A percentile compares a stretch with the other conserved stretches of the same genome.
These are phyloP conservation scores for Coemansia sp. DNA, from an alignment of 192 early-diverging fungal genomes.

Conservation along the genomic window DNA sequence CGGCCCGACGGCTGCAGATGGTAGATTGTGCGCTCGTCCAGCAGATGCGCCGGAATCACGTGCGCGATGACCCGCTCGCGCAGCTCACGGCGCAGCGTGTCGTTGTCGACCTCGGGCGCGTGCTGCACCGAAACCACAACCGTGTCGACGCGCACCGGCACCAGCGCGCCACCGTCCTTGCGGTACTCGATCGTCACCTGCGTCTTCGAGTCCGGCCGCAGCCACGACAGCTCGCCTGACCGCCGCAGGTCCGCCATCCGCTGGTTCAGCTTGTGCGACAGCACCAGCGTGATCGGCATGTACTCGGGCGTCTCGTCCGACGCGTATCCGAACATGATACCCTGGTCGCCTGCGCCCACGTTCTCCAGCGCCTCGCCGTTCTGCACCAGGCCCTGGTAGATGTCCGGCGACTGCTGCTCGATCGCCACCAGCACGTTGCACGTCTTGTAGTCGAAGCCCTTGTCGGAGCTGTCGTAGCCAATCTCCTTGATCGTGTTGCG, in stretches of 20 bases:
- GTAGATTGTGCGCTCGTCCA: slow-evolving; percentile 88
- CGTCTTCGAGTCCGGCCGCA: slow-evolving; percentile 99
- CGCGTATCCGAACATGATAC: slow-evolving; percentile 92
- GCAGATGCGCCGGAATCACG: slow-evolving; percentile 89
- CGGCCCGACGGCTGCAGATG: slow-evolving; percentile 98
- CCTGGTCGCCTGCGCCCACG: slow-evolving; percentile 99
- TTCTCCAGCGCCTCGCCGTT: slow-evolving; percentile 88
- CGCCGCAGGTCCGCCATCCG: slow-evolving; percentile 95
- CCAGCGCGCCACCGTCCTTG: slow-evolving; percentile 90
- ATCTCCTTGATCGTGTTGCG: slow-evolving; percentile 98
- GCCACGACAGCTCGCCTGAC: slow-evolving; percentile 84
- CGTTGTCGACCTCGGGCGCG: slow-evolving; percentile 81
- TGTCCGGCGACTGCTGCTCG: slow-evolving; percentile 99
- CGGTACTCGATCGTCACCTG: slow-evolving; percentile 99
- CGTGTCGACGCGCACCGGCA: slow-evolving; percentile 94
- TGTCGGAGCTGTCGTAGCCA: slow-evolving; percentile 97
- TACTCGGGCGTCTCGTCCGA: slow-evolving; percentile 99
- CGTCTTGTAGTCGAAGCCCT: slow-evolving; percentile 99
- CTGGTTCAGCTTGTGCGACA: slow-evolving; percentile 97
- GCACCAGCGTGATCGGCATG: slow-evolving; percentile 94
- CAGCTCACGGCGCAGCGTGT: slow-evolving; percentile 80
- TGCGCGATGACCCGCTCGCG: slow-evolving; percentile 90
- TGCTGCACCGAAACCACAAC: slow-evolving; percentile 98
- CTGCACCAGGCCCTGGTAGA: slow-evolving; percentile 96
- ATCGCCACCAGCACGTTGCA: slow-evolving; percentile 99